Evolutionary conservation across 192 early-diverging fungal species (phyloP).

Genomic region (Rhizoclosmatium sp.): DNA sequence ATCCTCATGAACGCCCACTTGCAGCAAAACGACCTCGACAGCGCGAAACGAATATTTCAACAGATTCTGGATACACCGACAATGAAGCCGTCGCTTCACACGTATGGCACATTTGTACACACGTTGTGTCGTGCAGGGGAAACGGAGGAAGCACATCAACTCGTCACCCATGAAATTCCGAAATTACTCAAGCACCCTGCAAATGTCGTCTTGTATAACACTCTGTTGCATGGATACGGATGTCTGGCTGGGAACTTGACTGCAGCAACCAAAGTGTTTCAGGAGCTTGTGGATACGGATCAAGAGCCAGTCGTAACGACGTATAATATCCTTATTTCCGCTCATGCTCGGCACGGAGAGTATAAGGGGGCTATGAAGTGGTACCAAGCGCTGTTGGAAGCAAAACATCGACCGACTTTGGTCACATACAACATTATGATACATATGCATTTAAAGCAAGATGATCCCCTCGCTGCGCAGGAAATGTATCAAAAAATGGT

Average conservation of each 20-base stretch:
- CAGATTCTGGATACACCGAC: not conserved
- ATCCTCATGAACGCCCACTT: conserved; percentile 29
- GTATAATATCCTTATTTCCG: conserved; percentile 25
- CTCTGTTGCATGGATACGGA: conserved; percentile 24
- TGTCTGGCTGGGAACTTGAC: conserved; percentile 12
- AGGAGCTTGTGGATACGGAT: not conserved
- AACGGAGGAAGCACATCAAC: conserved; percentile 12
- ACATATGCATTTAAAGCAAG: conserved; percentile 30
- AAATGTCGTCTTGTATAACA: conserved; percentile 31
- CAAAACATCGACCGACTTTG: conserved; percentile 18
- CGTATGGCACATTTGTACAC: conserved; percentile 16
- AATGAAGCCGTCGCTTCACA: not conserved
- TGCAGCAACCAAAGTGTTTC: not conserved
- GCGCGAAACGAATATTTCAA: conserved; percentile 10
- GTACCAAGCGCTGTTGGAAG: conserved; percentile 18
- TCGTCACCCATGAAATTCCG: conserved; percentile 20
- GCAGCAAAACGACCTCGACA: not conserved
- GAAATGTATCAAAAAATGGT: conserved; percentile 32
- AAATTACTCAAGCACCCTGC: not conserved
- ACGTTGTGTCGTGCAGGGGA: conserved; percentile 15
- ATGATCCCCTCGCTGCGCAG: conserved; percentile 36
- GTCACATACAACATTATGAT: conserved; percentile 47
- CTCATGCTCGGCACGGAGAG: conserved; percentile 18
- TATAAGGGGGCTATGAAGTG: conserved; percentile 17
- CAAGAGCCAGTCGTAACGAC: conserved; percentile 13